phyloP scores from a whole-genome alignment of 2,329 filamentous ascomycete genomes.

The Apiospora phragmitis region DNA sequence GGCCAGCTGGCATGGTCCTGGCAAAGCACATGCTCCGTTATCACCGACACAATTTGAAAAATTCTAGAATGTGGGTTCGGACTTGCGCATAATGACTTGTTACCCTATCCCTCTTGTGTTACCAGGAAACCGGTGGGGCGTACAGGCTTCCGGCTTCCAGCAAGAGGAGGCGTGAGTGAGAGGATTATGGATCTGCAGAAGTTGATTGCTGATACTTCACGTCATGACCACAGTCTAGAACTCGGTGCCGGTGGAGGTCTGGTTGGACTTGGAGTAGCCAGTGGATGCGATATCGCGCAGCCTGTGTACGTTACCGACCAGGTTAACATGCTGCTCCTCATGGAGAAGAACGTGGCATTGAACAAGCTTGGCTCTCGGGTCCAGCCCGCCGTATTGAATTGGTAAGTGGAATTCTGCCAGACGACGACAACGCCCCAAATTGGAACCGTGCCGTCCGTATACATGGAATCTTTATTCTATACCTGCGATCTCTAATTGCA shows the following conservation, averaged over 20 bases:
- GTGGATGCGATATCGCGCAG: slow-evolving; percentile 52
- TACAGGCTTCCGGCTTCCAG: neutral
- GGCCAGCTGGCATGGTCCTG: slow-evolving; percentile 91
- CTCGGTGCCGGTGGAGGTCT: slow-evolving; percentile 90
- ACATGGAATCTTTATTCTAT: neutral
- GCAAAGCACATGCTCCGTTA: slow-evolving; percentile 82
- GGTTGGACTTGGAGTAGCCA: slow-evolving; percentile 67
- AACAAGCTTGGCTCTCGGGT: slow-evolving; percentile 69
- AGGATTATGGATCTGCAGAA: neutral
- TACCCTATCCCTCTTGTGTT: neutral
- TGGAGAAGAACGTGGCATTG: slow-evolving; percentile 83
- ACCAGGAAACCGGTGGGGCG: neutral
- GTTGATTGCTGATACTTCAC: slow-evolving; percentile 12
- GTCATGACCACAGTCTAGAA: slow-evolving; percentile 65
- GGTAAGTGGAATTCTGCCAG: slow-evolving; percentile 51
- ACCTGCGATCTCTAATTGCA: neutral
- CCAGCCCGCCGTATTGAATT: slow-evolving; percentile 74
- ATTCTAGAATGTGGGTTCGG: slow-evolving; percentile 70
- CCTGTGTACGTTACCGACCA: slow-evolving; percentile 86
- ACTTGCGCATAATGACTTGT: slow-evolving; percentile 3
- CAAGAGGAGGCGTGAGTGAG: neutral
- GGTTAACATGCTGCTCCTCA: slow-evolving; percentile 78
- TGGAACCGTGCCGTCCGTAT: neutral
- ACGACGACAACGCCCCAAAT: neutral
- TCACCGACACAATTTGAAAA: slow-evolving; percentile 61